Base-by-base conservation (phyloP, 2,329 filamentous ascomycete species). In the Phoma sp. region DNA sequence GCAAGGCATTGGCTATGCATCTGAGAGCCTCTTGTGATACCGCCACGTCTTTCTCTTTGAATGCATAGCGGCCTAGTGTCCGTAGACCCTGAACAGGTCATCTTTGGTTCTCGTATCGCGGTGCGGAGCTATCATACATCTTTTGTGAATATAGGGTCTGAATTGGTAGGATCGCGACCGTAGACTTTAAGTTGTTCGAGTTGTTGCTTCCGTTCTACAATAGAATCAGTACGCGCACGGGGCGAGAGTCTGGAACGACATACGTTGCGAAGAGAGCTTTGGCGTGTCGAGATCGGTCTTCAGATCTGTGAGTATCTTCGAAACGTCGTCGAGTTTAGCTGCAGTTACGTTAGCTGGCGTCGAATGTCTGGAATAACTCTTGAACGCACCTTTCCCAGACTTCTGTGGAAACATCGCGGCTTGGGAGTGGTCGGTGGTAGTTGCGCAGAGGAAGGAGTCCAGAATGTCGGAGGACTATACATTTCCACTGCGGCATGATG, bases 141-240 rank as follows among this genome's bases (percentile, higher is more conserved):
- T 73, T 85, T 83, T n/a, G 89, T 89, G 75, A 95, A 97, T 53
- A 98, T 93, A 1, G 91, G 89, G 53, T 89, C 89, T 25, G 92
- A 87, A 74, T 90, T 82, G 27, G 78, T 79, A 7, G 88, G 85
- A 65, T 89, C 86, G 56, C 92, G 86, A 6, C 92, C 89, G 66
- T 90, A 84, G 29, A 93, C 79, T 75, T 96, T 96, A 43, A 97
- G 80, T 64, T 91, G 75, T 46, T 81, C 75, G 18, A 87, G 77
- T 13, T 76, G 70, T 8, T 80, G 75, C 64, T 86, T 83, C 58
- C 86, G 83, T 68, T 90, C 89, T 91, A 58, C 11, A 4, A 9
- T 0, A 2, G n/a, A 1, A 3, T 43, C 11, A 45, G 40, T 39
- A 24, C 25, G 11, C 13, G 9, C 9, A 7, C 4, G 14, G n/a